phyloP scores from a whole-genome alignment of 2,329 filamentous ascomycete genomes.

The Lachnellula cervina region DNA sequence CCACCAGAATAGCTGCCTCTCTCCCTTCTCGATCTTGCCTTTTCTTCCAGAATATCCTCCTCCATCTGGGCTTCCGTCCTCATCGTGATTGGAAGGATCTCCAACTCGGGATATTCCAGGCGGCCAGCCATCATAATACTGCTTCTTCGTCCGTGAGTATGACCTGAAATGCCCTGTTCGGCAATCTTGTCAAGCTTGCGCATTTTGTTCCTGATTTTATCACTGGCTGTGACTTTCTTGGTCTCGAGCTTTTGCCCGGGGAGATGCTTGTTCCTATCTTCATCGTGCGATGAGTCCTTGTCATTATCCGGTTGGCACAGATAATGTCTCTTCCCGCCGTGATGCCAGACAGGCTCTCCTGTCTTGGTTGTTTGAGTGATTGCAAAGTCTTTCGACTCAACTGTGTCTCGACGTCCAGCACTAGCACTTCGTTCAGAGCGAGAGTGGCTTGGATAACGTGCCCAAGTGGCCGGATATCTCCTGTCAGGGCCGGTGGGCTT shows the following conservation, averaged over 20 bases:
- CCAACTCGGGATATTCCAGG: constrained; percentile 28
- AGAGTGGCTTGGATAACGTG: constrained; percentile 25
- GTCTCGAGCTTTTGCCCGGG: constrained; percentile 11
- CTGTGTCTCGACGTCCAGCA: constrained; percentile 12
- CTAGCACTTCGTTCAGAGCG: constrained; percentile 20
- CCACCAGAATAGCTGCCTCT: constrained; percentile 1
- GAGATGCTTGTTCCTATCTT: constrained; percentile 8
- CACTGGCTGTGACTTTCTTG: not conserved
- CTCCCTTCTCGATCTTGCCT: constrained; percentile 1
- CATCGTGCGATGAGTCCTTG: constrained; percentile 14
- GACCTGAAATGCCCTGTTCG: constrained; percentile 5
- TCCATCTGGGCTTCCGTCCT: constrained; percentile 10
- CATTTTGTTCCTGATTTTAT: constrained; percentile 8
- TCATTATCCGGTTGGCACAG: constrained; percentile 20
- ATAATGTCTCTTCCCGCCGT: constrained; percentile 6
- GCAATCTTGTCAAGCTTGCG: constrained; percentile 15
- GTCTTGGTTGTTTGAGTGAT: constrained; percentile 8
- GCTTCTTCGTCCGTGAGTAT: constrained; percentile 19
- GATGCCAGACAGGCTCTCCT: constrained; percentile 21
- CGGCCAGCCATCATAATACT: constrained; percentile 21
- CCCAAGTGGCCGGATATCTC: constrained; percentile 27
- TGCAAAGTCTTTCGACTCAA: constrained; percentile 25
- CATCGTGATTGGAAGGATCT: constrained; percentile 22
- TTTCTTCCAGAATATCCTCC: constrained; percentile 6
- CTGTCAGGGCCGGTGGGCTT: constrained; percentile 17